Percentiles rank a stretch among this genome's conserved stretches.
Evolutionary conservation across 129 eudicot genomes (phyloP).

Genomic region (Sambucus nigra): DNA sequence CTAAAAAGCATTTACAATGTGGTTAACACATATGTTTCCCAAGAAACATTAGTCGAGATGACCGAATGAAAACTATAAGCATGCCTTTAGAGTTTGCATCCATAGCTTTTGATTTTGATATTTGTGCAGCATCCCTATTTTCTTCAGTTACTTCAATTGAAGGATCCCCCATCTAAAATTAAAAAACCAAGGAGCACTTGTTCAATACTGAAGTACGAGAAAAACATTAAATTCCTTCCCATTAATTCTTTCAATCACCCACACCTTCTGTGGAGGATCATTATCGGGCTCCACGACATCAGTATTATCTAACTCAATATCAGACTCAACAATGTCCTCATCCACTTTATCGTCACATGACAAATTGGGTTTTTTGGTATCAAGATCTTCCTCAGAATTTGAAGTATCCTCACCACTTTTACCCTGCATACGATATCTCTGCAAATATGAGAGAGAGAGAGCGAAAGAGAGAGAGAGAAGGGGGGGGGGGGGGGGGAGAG

Average conservation of each 20-base stretch:
- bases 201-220: neutral
- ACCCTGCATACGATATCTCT: slow-evolving; percentile 25
- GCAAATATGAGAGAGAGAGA: too few relatives aligned
- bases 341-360: slow-evolving; percentile 20
- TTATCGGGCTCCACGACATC: slow-evolving; percentile 65
- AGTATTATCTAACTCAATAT: slow-evolving; percentile 65
- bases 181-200: slow-evolving; percentile 5
- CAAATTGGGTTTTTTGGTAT: neutral
- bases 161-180: slow-evolving; percentile 66
- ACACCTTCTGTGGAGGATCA: slow-evolving; percentile 90
- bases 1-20: slow-evolving; percentile 24
- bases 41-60: neutral
- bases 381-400: slow-evolving; percentile 1
- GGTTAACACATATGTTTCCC: slow-evolving; percentile 6
- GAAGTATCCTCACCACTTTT: slow-evolving; percentile 24
- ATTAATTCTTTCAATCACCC: neutral
- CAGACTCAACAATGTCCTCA: slow-evolving; percentile 65
- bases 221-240: neutral
- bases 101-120: slow-evolving; percentile 52
- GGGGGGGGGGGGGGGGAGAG: too few relatives aligned
- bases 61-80: neutral
- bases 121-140: slow-evolving; percentile 56
- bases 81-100: slow-evolving; percentile 54
- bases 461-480: too few relatives aligned
- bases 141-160: slow-evolving; percentile 57